Percentiles rank a stretch among this genome's conserved stretches.
phyloP scores from a whole-genome alignment of 495 filamentous ascomycete species.

The Neurospora sublineolata region DNA sequence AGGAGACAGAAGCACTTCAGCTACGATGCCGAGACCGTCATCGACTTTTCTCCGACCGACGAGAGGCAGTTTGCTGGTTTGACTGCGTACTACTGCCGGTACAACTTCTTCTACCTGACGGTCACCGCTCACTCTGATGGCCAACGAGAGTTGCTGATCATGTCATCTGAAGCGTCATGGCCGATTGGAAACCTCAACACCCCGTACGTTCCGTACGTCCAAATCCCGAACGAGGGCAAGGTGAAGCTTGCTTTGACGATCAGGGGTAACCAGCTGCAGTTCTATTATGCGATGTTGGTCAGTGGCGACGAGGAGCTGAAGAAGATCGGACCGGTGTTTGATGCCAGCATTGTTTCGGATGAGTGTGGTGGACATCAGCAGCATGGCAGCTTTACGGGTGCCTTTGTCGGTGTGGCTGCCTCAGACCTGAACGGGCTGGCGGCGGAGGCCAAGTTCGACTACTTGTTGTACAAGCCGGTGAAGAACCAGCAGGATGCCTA shows the following conservation, averaged over 20 bases:
- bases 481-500: slow-evolving; percentile 38
- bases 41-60: slow-evolving; percentile 39
- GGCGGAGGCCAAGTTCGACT: slow-evolving; percentile 36
- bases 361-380: slow-evolving; percentile 46
- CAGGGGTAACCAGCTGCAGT: slow-evolving; percentile 37
- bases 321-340: slow-evolving; percentile 39
- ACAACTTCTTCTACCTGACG: slow-evolving; percentile 47
- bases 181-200: slow-evolving; percentile 31
- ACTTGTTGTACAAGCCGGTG: slow-evolving; percentile 38
- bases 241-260: slow-evolving; percentile 36
- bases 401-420: slow-evolving; percentile 43
- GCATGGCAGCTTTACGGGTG: slow-evolving; percentile 46
- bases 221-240: slow-evolving; percentile 40
- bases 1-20: slow-evolving; percentile 44
- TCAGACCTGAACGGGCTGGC: slow-evolving; percentile 43
- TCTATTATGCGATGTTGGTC: slow-evolving; percentile 34
- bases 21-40: slow-evolving; percentile 43
- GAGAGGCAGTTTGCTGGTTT: slow-evolving; percentile 46
- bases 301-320: slow-evolving; percentile 27
- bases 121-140: slow-evolving; percentile 44
- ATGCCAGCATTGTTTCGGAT: slow-evolving; percentile 42
- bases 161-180: slow-evolving; percentile 39
- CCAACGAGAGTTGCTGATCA: slow-evolving; percentile 39
- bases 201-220: slow-evolving; percentile 23
- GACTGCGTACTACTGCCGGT: slow-evolving; percentile 47